Evolutionary conservation across 2,329 filamentous ascomycete species (phyloP), one percentile per base, ranked within the genome.

Genomic region (Thermothelomyces thermophilus): DNA sequence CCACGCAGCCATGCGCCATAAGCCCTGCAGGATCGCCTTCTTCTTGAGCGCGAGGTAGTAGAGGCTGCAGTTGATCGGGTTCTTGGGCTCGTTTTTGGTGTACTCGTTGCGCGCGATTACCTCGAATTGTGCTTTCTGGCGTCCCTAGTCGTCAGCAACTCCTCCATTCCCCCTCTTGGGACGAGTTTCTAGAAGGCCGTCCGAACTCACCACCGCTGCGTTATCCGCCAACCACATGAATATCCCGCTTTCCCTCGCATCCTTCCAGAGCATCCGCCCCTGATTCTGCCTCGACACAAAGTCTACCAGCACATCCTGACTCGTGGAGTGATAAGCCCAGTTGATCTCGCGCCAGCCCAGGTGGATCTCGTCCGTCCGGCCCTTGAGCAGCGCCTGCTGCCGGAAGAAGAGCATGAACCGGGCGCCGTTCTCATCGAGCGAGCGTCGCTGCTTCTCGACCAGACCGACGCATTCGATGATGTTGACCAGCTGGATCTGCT

Each of bases 1-100:
- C 84, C 93, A 93, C 35, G 74, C 82, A 5, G 93, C 90, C 80
- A 97, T 96, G 16, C 94, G 82, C 93, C 93, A 98, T 0, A 98
- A 74, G 0, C 90, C 90, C 57, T 95, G 80, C 1, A 98, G 77
- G 0, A 97, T 86, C 2, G 86, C 77, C 67, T 98, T 98, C 72
- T 96, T 97, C 57, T 78, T 80, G 11, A 98, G 75, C 0, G 94
- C 91, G 16, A 98, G 75, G 65, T 97, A 98, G 69, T 86, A 95
- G 8, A 98, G 71, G 57, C 85, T 88, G 68, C 93, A 97, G 61
- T 95, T 86, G 8, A 95, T 81, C 0, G 93, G 93, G 59, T 95
- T 91, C 65, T 90, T 93, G 50, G 86, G 79, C 28, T 95, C 89
- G 19, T 82, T 83, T 58, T 87, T 89, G 14, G 88, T 90, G 66